Evolutionary conservation across 2,329 filamentous ascomycete genomes (phyloP).

Genomic region (Chalaropsis ovoidea): DNA sequence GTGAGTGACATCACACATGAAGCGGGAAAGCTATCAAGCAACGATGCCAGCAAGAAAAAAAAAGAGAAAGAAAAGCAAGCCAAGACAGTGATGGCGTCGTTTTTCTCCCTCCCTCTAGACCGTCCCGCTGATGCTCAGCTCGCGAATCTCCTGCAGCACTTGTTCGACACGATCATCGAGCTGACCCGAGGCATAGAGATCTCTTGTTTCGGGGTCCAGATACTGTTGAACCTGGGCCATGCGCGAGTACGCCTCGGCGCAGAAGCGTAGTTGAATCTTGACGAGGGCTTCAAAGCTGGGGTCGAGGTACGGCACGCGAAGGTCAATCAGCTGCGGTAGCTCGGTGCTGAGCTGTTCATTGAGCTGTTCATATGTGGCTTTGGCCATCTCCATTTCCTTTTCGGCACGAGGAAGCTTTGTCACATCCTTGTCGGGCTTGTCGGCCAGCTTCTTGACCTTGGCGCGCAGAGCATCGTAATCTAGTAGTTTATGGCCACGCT

Average conservation of each 20-base stretch:
- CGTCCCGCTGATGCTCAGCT: conserved; percentile 79
- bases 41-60: not conserved
- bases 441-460: conserved; percentile 91
- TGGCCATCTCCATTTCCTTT: conserved; percentile 92
- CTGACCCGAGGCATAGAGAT: conserved; percentile 90
- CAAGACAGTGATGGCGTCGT: not conserved
- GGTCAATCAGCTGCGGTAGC: conserved; percentile 88
- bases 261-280: conserved; percentile 96
- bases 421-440: conserved; percentile 98
- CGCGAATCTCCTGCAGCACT: conserved; percentile 91
- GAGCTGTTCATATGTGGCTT: conserved; percentile 84
- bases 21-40: not conserved
- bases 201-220: conserved; percentile 85
- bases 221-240: conserved; percentile 99
- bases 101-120: conserved; percentile 35
- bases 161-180: conserved; percentile 87
- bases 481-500: conserved; percentile 94
- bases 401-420: conserved; percentile 92
- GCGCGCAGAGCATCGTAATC: conserved; percentile 95
- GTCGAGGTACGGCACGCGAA: conserved; percentile 92
- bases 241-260: conserved; percentile 89
- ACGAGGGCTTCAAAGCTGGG: conserved; percentile 95
- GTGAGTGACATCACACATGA: not conserved
- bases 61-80: not conserved
- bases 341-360: conserved; percentile 93